Base-by-base conservation (phyloP, 805 yeast genomes). In the Wickerhamiella vanderwaltii region DNA sequence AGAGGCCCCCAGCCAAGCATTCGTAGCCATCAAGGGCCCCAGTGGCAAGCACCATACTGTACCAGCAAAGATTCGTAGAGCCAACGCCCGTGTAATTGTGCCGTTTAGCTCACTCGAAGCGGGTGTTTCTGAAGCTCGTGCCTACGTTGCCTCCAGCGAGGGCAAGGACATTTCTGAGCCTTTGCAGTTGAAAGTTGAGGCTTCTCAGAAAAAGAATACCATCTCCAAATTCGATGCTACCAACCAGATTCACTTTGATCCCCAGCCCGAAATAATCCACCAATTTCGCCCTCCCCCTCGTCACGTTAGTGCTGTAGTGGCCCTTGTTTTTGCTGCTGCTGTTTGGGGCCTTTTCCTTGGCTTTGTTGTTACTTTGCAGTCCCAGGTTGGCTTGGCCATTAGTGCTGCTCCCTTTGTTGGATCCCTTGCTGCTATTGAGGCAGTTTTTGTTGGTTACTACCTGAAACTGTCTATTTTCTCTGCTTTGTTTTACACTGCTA, bases 191-290 rank as follows among this genome's bases (percentile, higher is more conserved):
- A 33, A 25, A n/a, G 26, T 23, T 7, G 26, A 23, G 11, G 36
- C 26, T 9, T 3, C 9, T 12, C 26, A 25, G 18, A 9, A 16
- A 25, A 20, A 12, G 23, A 6, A 16, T 4, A 26, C 22, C 15
- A n/a, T 34, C 24, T 29, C 44, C 46, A 37, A 37, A 23, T 37
- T 37, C 34, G 34, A 22, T 15, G 23, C 22, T n/a, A n/a, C 19
- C n/a, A 38, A 38, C 30, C 19, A 30, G 24, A 20, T 38, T 9
- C n/a, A 3, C 19, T 44, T 54, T 18, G 79, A 70, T 2, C 57
- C 69, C 11, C 58, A 68, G 54, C 72, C 77, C 2, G 86, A 79
- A 59, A 79, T 84, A 48, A 59, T 58, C 48, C 85, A 82, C 58
- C 56, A 61, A 28, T 85, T 84, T 64, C 67, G 66, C 43, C 56